Conservation (phyloP, 2,329 filamentous ascomycete species). For the Westerdykella ornata region DNA sequence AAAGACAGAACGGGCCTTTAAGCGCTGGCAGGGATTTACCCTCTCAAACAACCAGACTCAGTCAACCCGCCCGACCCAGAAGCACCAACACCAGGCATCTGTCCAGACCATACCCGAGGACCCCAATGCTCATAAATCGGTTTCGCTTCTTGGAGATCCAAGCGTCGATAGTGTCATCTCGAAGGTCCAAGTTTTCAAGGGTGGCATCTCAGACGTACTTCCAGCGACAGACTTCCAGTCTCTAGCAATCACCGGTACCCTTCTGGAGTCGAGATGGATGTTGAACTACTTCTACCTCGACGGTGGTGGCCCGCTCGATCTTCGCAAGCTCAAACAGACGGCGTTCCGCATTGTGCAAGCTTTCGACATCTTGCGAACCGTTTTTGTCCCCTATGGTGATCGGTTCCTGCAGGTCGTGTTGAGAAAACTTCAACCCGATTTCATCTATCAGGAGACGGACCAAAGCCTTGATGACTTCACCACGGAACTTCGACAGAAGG, state of each 20-base stretch:
- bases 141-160: conserved; percentile 29
- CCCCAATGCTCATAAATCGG: conserved; percentile 12
- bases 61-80: conserved; percentile 10
- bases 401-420: conserved; percentile 32
- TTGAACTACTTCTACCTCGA: conserved; percentile 33
- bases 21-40: conserved; percentile 23
- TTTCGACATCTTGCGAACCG: conserved; percentile 31
- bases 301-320: conserved; percentile 25
- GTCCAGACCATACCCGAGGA: conserved; percentile 25
- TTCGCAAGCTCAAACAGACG: conserved; percentile 27
- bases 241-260: conserved; percentile 29
- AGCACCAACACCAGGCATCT: conserved; percentile 5
- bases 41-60: conserved; percentile 3
- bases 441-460: conserved; percentile 27
- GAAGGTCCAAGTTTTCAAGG: conserved; percentile 32
- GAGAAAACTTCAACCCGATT: conserved; percentile 26
- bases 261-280: conserved; percentile 33
- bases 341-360: conserved; percentile 28
- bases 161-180: conserved; percentile 33
- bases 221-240: conserved; percentile 32
- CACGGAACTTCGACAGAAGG: conserved; percentile 20
- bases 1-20: conserved; percentile 16
- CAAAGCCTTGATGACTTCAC: conserved; percentile 27
- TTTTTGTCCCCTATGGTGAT: conserved; percentile 31
- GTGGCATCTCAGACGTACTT: conserved; percentile 29